Base-by-base conservation (phyloP, 179 eudicot genomes). In the Heliamphora pulchella region DNA sequence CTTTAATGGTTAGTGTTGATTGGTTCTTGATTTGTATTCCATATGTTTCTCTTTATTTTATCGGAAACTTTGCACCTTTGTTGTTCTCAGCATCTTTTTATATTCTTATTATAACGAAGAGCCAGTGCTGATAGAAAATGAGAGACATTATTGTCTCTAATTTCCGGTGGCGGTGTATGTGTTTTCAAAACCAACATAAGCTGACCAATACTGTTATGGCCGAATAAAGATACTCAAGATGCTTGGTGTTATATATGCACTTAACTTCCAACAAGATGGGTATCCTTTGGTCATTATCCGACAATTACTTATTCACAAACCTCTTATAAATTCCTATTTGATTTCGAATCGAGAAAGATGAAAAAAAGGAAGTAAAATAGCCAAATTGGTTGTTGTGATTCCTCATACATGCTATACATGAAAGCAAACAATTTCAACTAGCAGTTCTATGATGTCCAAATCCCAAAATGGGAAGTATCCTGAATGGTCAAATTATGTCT, bases 1-100 rank as follows among this genome's bases (percentile, higher is more conserved):
- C 66, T 68, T 50, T 17, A 64, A 80, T 17, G 72, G 89, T 88
- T 67, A 85, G 90, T 83, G 66, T 48, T 14, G 9, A 44, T 61
- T 71, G 61, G 58, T 44, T 80, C 5, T 39, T 54, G n/a, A 71
- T 22, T n/a, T 74, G 44, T 71, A 31, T 43, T 81, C 70, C 61
- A 3, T 44, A 20, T 10, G 61, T 65, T 15, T 39, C 8, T 4
- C 55, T 47, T 20, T 6, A 14, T 18, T 13, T 15, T 14, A 10
- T 0, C 0, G 0, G 41, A 39, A 46, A 14, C n/a, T 47, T 80
- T 75, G 46, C 50, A 74, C 51, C 53, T 39, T 76, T 67, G 31
- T n/a, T 65, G 50, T 62, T 41, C n/a, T 44, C 43, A 47, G 20
- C 55, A 46, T 70, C 15, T 46, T 4, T 47, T 48, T 31, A 31